Conservation (phyloP, 352 stramenopile genomes). For the Globisporangium solare region DNA sequence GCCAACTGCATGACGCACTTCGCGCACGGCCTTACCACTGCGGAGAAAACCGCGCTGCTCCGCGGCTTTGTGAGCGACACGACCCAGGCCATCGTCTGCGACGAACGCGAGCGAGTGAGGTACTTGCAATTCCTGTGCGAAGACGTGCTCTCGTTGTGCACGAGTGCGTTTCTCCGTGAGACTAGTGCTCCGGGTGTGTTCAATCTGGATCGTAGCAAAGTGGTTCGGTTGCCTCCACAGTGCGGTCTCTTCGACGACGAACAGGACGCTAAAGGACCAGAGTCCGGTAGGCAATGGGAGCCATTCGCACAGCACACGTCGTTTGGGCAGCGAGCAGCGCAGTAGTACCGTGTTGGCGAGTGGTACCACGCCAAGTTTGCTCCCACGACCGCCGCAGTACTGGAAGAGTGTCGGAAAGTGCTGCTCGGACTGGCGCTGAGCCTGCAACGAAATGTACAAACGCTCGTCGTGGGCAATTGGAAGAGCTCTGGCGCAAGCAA, state of each 20-base stretch:
- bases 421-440: background rate
- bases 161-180: background rate
- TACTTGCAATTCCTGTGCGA: conserved; percentile 2
- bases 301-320: too few relatives aligned
- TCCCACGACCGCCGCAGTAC: background rate
- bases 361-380: background rate
- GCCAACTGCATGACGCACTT: background rate
- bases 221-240: background rate
- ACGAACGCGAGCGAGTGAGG: background rate
- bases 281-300: background rate
- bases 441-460: background rate
- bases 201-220: conserved; percentile 1
- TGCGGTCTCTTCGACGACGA: background rate
- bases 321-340: background rate
- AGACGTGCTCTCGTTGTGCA: background rate
- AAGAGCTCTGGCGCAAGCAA: background rate
- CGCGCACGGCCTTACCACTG: background rate
- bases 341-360: background rate
- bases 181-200: background rate
- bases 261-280: background rate
- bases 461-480: background rate
- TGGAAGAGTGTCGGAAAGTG: background rate
- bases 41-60: background rate
- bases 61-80: background rate
- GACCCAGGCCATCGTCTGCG: background rate